Evolutionary conservation across 2,329 filamentous ascomycete genomes (phyloP), one percentile per base, ranked within the genome.

Genomic region (Fusarium nurragi): DNA sequence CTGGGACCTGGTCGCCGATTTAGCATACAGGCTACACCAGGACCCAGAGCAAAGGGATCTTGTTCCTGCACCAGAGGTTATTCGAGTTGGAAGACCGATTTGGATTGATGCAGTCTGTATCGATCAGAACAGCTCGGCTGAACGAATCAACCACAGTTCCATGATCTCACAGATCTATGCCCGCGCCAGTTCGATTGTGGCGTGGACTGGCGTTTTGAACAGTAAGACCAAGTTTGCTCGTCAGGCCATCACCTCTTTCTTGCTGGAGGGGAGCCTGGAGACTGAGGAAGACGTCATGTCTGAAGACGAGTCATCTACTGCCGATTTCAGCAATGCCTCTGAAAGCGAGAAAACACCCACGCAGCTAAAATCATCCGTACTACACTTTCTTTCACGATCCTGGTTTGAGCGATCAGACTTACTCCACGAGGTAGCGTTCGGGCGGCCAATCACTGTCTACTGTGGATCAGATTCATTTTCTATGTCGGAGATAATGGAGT

Each of bases 101-200:
- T 60, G 56, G 56, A 58, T 60, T 22, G 56, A 60, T 18, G 44
- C 56, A 2, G 16, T 60, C 1, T 60, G 53, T 19, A 19, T 51
- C 11, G 6, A 58, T 9, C 53, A 44, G 7, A 23, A 1, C 9
- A 30, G 25, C 18, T 0, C 0, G 0, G 7, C 19, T 1, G 56
- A 58, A 8, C 22, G n/a, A 2, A 8, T 3, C 3, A 44, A 4
- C 5, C 38, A 39, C 13, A n/a, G 8, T 7, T 12, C 34, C 4
- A 13, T 45, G 2, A 44, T 51, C 1, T 0, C 25, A 1, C 32
- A 45, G 2, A 19, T 52, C 4, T 60, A 60, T 14, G 6, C 10
- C 2, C 25, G 26, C 2, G 44, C 56, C 4, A 22, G 18, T 2
- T 58, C 38, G 28, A 7, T 45, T 0, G 36, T 60, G 1, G 53